These are phyloP conservation scores for Globisporangium emineosum DNA, from an alignment of 352 stramenopile genomes.

Conservation along the genomic window DNA sequence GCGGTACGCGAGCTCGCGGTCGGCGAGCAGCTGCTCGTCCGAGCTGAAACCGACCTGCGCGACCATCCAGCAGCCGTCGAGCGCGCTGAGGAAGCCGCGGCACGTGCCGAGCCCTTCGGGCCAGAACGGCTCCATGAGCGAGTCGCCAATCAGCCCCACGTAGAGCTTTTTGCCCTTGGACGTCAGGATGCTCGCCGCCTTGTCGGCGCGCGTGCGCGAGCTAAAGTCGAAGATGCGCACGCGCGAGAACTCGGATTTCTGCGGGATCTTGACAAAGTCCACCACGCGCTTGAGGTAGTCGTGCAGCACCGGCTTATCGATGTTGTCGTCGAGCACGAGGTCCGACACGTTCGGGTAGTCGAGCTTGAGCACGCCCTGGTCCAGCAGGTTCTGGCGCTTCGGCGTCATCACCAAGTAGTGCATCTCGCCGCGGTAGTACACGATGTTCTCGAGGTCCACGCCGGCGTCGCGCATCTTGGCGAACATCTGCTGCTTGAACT, in stretches of 20 bases:
- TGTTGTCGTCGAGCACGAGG: constrained; percentile 66
- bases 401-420: constrained; percentile 87
- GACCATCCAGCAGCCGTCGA: constrained; percentile 80
- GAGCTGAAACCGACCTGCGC: constrained; percentile 64
- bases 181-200: constrained; percentile 65
- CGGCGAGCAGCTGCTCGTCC: constrained; percentile 68
- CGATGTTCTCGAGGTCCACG: constrained; percentile 80
- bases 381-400: constrained; percentile 72
- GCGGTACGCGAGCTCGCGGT: constrained; percentile 75
- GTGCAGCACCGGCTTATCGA: constrained; percentile 52
- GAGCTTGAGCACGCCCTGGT: constrained; percentile 66
- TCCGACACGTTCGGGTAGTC: constrained; percentile 62
- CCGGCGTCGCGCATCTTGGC: constrained; percentile 68
- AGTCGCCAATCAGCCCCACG: constrained; percentile 73
- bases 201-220: constrained; percentile 66
- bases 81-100: constrained; percentile 72
- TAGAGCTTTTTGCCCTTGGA: constrained; percentile 75
- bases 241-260: constrained; percentile 61
- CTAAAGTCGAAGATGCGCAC: constrained; percentile 86
- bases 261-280: constrained; percentile 66
- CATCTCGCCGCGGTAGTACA: constrained; percentile 85
- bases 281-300: constrained; percentile 70
- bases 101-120: constrained; percentile 80
- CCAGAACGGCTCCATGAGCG: constrained; percentile 86
- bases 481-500: constrained; percentile 86